These are phyloP conservation scores for Exsudoporus frostii DNA, from an alignment of 768 basidiomycete genomes.

Conservation along the genomic window DNA sequence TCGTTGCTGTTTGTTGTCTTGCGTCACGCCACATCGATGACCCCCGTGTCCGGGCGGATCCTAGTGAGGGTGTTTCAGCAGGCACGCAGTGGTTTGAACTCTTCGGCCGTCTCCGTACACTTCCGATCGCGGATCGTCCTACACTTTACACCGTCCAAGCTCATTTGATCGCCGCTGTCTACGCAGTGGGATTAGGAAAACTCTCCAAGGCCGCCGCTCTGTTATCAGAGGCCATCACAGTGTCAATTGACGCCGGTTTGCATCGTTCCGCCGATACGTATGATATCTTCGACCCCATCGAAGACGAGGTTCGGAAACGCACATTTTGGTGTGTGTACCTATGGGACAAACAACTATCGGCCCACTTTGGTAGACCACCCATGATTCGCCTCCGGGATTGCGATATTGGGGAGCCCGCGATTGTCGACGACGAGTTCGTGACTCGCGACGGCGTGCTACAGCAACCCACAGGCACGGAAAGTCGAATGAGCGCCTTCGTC, in stretches of 20 bases:
- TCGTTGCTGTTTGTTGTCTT: conserved; percentile 89
- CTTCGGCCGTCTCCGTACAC: conserved; percentile 79
- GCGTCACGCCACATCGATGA: conserved; percentile 93
- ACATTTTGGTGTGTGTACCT: conserved; percentile 97
- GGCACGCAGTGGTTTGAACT: conserved; percentile 92
- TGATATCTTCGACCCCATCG: conserved; percentile 84
- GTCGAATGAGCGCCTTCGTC: conserved; percentile 80
- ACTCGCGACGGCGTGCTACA: conserved; percentile 63
- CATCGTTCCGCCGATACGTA: conserved; percentile 86
- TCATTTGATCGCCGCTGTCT: conserved; percentile 87
- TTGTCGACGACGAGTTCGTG: conserved; percentile 88
- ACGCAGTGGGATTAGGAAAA: conserved; percentile 86
- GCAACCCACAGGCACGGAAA: conserved; percentile 71
- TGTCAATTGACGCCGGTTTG: conserved; percentile 84
- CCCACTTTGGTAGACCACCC: conserved; percentile 87
- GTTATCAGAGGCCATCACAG: conserved; percentile 81
- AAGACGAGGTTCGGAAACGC: conserved; percentile 88
- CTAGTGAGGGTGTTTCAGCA: conserved; percentile 80
- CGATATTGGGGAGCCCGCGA: conserved; percentile 82
- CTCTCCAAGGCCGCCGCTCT: conserved; percentile 84
- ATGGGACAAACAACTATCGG: conserved; percentile 92
- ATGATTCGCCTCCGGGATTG: conserved; percentile 86
- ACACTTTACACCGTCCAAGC: conserved; percentile 92
- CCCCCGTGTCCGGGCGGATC: conserved; percentile 79
- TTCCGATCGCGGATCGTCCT: conserved; percentile 84